phyloP scores from a whole-genome alignment of 805 yeast species.

The Candida coquimbonensis region DNA sequence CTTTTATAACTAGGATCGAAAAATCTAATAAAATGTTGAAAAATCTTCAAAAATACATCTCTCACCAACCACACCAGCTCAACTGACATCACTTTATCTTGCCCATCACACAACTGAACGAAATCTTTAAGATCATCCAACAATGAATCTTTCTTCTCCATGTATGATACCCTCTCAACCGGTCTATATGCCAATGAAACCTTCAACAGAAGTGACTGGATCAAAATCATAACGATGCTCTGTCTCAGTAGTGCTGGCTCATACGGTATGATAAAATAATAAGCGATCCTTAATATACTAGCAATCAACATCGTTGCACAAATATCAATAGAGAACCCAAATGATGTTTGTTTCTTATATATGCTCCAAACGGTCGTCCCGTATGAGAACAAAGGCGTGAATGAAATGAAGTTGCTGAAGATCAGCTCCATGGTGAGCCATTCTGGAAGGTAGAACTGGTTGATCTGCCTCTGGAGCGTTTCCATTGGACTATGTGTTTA shows the following conservation, averaged over 20 bases:
- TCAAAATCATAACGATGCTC: slow-evolving; percentile 75
- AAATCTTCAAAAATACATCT: slow-evolving; percentile 13
- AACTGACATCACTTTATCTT: slow-evolving; percentile 6
- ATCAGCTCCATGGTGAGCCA: slow-evolving; percentile 49
- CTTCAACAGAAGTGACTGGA: slow-evolving; percentile 59
- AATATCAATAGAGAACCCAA: slow-evolving; percentile 86
- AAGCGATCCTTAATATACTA: slow-evolving; percentile 63
- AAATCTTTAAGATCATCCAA: slow-evolving; percentile 8
- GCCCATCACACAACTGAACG: slow-evolving; percentile 1
- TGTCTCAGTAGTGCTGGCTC: slow-evolving; percentile 76
- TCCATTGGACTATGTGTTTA: slow-evolving; percentile 7
- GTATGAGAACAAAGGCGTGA: slow-evolving; percentile 82
- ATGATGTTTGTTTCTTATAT: slow-evolving; percentile 51
- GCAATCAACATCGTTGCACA: slow-evolving; percentile 88
- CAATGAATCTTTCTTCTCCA: slow-evolving; percentile 15
- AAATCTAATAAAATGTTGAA: slow-evolving; percentile 41
- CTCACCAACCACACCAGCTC: slow-evolving; percentile 4
- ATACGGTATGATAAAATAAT: slow-evolving; percentile 73
- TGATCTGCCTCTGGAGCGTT: slow-evolving; percentile 24
- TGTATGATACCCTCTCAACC: slow-evolving; percentile 32
- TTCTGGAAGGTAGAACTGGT: slow-evolving; percentile 40
- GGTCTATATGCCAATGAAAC: slow-evolving; percentile 57
- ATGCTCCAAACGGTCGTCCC: slow-evolving; percentile 77
- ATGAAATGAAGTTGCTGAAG: slow-evolving; percentile 59
- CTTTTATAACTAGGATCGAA: slow-evolving; percentile 67